Base-by-base conservation (phyloP, 2,329 filamentous ascomycete genomes). In the Cercospora sesami region DNA sequence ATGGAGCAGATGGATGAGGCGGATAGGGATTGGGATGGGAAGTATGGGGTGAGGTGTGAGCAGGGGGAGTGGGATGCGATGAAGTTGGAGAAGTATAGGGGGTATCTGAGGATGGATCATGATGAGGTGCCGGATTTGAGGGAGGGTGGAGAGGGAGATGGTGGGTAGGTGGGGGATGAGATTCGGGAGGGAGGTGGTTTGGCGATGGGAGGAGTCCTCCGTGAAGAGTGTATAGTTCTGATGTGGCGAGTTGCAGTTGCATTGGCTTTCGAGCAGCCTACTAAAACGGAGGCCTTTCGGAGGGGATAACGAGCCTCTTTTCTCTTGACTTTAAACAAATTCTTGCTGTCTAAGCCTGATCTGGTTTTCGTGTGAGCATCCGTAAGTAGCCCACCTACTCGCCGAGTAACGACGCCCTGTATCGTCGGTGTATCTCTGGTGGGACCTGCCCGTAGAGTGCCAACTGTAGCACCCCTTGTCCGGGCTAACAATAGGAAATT, bases 81-180 rank as follows among this genome's bases (percentile, higher is more conserved):
- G 55, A 59, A 59, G 30, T 59, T 59, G 55, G 55, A 59, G 28
- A 59, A 59, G 55, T 59, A 16, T 59, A 10, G 55, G 28, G 55
- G 55, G 31, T 59, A 21, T 36, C 23, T 59, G 55, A 59, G 31
- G 30, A 33, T 59, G 55, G 55, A 59, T n/a, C 55, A 59, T 59
- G 55, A 59, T 36, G 55, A 59, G 55, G 55, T 59, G 55, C 55
- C 55, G 31, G 55, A 59, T 59, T 36, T 59, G 55, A 28, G 28
- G 28, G 55, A 53, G 30, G 21, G 51, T 8, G 16, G 18, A n/a
- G 28, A 28, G 26, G 51, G 28, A 18, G 18, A 23, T n/a, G 8
- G 4, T 31, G 45, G 21, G 45, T 51, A 14, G 45, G 5, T 18
- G 16, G 18, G 53, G 7, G n/a, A 10, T n/a, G n/a, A n/a, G n/a